Conservation (phyloP, 2,329 filamentous ascomycete genomes). For the Dothidotthia symphoricarpi region DNA sequence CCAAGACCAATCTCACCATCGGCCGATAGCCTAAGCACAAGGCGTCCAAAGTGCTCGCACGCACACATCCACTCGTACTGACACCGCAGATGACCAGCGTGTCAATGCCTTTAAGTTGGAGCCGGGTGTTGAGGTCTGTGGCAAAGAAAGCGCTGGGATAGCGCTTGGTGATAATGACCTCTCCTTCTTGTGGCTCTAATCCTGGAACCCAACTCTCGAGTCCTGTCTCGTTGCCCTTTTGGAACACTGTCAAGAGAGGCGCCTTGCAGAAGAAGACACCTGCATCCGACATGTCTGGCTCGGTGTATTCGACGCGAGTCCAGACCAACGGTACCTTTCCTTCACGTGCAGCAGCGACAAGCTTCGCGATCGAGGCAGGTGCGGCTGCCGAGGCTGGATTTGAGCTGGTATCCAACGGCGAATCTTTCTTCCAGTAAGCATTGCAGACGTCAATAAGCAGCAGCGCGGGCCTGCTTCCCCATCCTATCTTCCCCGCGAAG, state of each 20-base stretch:
- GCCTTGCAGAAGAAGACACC: conserved; percentile 48
- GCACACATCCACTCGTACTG: conserved; percentile 50
- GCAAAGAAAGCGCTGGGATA: conserved; percentile 50
- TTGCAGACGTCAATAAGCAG: conserved; percentile 51
- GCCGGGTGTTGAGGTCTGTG: conserved; percentile 45
- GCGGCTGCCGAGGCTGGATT: conserved; percentile 40
- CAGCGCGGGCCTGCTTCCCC: conserved; percentile 46
- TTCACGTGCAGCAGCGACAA: conserved; percentile 45
- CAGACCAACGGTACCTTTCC: conserved; percentile 45
- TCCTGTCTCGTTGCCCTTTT: conserved; percentile 42
- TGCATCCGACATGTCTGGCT: conserved; percentile 48
- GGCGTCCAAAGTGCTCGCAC: conserved; percentile 47
- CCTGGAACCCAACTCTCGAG: conserved; percentile 43
- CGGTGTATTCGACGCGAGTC: conserved; percentile 47
- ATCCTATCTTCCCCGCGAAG: conserved; percentile 47
- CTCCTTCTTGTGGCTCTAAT: conserved; percentile 39
- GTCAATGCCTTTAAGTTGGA: conserved; percentile 43
- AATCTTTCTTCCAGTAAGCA: conserved; percentile 47
- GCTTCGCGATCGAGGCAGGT: conserved; percentile 42
- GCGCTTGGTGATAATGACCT: conserved; percentile 45
- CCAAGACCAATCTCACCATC: conserved; percentile 43
- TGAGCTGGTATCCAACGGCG: conserved; percentile 44
- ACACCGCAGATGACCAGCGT: conserved; percentile 51
- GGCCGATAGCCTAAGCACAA: conserved; percentile 48
- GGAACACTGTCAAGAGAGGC: conserved; percentile 46